phyloP scores from a whole-genome alignment of 805 yeast species.

The Sporopachydermia lactativora region DNA sequence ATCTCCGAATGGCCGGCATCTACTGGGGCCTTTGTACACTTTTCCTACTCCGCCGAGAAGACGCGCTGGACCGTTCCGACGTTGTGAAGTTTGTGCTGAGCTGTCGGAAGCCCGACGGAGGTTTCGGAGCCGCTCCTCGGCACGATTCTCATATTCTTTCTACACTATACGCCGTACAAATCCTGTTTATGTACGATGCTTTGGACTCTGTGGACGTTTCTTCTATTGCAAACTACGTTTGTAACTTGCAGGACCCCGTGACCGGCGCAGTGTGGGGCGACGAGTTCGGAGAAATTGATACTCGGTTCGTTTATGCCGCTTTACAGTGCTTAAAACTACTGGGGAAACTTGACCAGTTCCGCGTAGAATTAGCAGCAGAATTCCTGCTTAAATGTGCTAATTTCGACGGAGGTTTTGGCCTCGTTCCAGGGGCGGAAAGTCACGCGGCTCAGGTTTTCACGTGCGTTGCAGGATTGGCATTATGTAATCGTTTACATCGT shows the following conservation, averaged over 20 bases:
- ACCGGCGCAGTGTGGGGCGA: constrained; percentile 84
- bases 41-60: constrained; percentile 38
- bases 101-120: constrained; percentile 53
- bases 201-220: constrained; percentile 27
- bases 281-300: constrained; percentile 81
- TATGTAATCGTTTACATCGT: constrained; percentile 41
- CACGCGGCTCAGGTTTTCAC: constrained; percentile 90
- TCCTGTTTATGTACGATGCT: constrained; percentile 51
- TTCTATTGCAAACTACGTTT: constrained; percentile 24
- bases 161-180: constrained; percentile 79
- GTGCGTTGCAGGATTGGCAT: constrained; percentile 69
- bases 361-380: constrained; percentile 46
- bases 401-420: constrained; percentile 93
- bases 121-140: constrained; percentile 79
- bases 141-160: constrained; percentile 84
- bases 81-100: constrained; percentile 53
- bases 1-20: constrained; percentile 72
- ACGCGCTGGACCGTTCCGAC: constrained; percentile 44
- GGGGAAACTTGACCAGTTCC: constrained; percentile 37
- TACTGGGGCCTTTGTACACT: constrained; percentile 91
- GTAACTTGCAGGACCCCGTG: constrained; percentile 29
- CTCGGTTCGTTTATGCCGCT: constrained; percentile 80
- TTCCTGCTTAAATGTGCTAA: constrained; percentile 64
- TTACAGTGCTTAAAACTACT: constrained; percentile 59
- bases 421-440: constrained; percentile 88